A percentile compares a stretch with the other conserved stretches of the same genome.
phyloP scores from a whole-genome alignment of 2,329 filamentous ascomycete species.

The Cladosporium cucumerinum region DNA sequence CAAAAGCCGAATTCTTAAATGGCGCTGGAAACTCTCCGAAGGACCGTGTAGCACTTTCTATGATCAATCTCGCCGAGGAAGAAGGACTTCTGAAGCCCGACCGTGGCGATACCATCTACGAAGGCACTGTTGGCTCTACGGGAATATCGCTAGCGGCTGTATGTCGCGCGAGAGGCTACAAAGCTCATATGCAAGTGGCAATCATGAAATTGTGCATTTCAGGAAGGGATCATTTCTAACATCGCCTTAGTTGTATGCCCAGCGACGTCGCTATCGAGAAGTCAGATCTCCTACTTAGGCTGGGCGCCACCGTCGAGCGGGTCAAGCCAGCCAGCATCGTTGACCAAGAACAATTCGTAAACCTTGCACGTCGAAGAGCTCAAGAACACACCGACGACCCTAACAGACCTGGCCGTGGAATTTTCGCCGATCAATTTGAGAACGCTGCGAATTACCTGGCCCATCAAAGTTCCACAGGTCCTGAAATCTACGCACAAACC shows the following conservation, averaged over 20 bases:
- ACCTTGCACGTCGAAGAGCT: constrained; percentile 76
- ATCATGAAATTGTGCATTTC: background rate
- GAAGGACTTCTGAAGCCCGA: constrained; percentile 71
- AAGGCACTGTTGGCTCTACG: constrained; percentile 94
- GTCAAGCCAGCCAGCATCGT: constrained; percentile 90
- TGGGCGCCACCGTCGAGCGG: constrained; percentile 89
- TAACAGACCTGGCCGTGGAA: constrained; percentile 66
- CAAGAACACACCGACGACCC: constrained; percentile 63
- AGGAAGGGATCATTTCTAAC: constrained; percentile 8
- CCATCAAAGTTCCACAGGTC: constrained; percentile 78
- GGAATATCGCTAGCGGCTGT: constrained; percentile 92
- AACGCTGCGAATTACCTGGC: constrained; percentile 83
- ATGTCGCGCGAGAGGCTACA: constrained; percentile 82
- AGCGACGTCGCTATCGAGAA: constrained; percentile 88
- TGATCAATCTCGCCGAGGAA: constrained; percentile 79
- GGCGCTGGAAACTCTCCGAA: constrained; percentile 92
- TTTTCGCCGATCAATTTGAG: constrained; percentile 97
- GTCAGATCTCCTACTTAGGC: constrained; percentile 78
- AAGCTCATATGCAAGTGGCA: constrained; percentile 70
- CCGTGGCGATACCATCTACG: constrained; percentile 91
- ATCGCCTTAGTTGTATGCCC: constrained; percentile 70
- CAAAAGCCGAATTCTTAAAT: constrained; percentile 94
- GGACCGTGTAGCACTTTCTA: constrained; percentile 86
- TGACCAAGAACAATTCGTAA: constrained; percentile 91
- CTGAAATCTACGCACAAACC: constrained; percentile 81